These are phyloP conservation scores for Ceratobasidium sp. DNA, from an alignment of 1,284 basidiomycete species.

Conservation along the genomic window DNA sequence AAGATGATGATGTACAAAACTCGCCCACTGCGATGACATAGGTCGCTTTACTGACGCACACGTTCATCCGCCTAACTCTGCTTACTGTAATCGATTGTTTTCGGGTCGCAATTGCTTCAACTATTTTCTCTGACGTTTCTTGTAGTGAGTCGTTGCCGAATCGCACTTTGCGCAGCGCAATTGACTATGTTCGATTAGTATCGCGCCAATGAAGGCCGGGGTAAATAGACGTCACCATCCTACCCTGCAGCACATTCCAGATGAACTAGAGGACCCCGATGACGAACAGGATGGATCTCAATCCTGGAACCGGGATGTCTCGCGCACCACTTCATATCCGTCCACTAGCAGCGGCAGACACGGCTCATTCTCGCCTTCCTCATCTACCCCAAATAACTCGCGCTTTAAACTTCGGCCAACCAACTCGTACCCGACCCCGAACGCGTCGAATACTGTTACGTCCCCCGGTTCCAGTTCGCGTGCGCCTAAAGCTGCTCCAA, in stretches of 20 bases:
- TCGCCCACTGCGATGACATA: conserved; percentile 9
- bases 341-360: conserved; percentile 2
- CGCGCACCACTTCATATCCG: background rate
- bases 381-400: background rate
- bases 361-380: conserved; percentile 12
- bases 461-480: conserved; percentile 11
- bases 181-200: conserved; percentile 7
- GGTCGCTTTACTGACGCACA: conserved; percentile 5
- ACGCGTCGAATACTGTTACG: background rate
- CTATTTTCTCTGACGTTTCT: background rate
- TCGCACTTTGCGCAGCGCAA: background rate
- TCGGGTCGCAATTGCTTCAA: background rate
- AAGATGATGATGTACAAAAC: conserved; percentile 3
- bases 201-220: conserved; percentile 13
- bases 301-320: background rate
- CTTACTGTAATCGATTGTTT: background rate
- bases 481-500: background rate
- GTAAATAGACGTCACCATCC: conserved; percentile 23
- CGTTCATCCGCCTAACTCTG: background rate
- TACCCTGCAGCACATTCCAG: conserved; percentile 37
- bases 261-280: conserved; percentile 31
- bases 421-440: conserved; percentile 21
- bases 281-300: conserved; percentile 18
- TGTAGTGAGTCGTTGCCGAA: background rate
- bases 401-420: conserved; percentile 26